Base-by-base conservation (phyloP, 352 stramenopile species). In the Pythium guiyangense region DNA sequence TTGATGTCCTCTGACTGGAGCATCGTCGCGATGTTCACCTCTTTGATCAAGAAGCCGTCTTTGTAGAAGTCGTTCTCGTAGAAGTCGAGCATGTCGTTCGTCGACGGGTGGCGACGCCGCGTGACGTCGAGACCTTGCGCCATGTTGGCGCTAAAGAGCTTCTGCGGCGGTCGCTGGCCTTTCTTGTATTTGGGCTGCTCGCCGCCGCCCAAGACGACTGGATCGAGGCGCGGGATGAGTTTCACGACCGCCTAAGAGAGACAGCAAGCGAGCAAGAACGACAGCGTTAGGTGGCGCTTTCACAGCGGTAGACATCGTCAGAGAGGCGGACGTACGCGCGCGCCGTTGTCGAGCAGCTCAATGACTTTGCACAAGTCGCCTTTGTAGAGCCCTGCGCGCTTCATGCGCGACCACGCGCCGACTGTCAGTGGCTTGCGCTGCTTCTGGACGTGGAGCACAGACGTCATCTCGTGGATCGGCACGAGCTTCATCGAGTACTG, bases 51-150 rank as follows among this genome's bases (percentile, higher is more conserved):
- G 49, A 96, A 94, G 6, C 86, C 86, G 58, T 96, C 83, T 54
- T 92, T 88, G 66, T 94, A 96, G 48, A 73, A 96, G 49, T 96
- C 84, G 46, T 92, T 91, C 52, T 96, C 86, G 49, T 90, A 96
- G 11, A 74, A 86, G 57, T 96, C 86, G 73, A 96, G 88, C 84
- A 94, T 94, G 54, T 93, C 84, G 46, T 77, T 77, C 0, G 82
- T 87, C 6, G 71, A 78, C 18, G 76, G 81, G 44, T 89, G 84
- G 11, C 86, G 84, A 27, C 84, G 80, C 44, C 86, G 81, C 25
- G 67, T 78, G 35, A 87, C 66, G 31, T 95, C 84, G 6, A 62
- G 60, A 1, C 79, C 69, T 3, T 79, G 80, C 6, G 89, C 77
- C 66, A 92, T 77, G 48, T 82, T 80, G 0, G 74, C 44, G 49